A percentile compares a stretch with the other conserved stretches of the same genome.
Conservation (phyloP, 2,329 filamentous ascomycete species). For the Coniochaeta ligniaria region DNA sequence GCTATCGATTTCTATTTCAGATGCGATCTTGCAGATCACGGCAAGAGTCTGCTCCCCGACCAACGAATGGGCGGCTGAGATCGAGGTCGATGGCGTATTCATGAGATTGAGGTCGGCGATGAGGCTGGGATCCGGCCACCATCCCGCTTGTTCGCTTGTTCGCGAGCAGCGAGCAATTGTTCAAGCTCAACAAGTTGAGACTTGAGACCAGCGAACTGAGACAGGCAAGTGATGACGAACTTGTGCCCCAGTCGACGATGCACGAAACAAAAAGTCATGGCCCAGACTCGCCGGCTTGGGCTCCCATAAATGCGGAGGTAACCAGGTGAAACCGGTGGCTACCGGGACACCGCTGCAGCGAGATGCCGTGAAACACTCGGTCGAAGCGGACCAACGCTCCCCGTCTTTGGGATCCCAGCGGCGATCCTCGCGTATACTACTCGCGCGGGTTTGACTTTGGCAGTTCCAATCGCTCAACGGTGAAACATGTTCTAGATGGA, state of each 20-base stretch:
- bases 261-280: background rate
- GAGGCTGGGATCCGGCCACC: background rate
- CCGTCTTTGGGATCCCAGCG: background rate
- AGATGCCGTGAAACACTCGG: background rate
- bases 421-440: background rate
- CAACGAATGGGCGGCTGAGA: background rate
- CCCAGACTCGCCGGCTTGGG: background rate
- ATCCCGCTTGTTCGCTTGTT: background rate
- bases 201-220: no score
- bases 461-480: background rate
- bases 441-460: no score
- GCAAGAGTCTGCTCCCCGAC: background rate
- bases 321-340: background rate
- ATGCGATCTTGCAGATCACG: slow-evolving; percentile 2
- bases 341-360: background rate
- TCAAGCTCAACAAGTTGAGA: no score
- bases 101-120: slow-evolving; percentile 1
- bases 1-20: slow-evolving; percentile 1
- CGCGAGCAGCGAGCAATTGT: background rate
- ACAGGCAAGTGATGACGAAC: background rate
- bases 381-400: background rate
- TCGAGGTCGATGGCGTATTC: background rate
- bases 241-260: background rate
- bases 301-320: background rate
- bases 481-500: background rate